Percentiles rank a stretch among this genome's conserved stretches.
phyloP scores from a whole-genome alignment of 495 filamentous ascomycete genomes.

The Sordaria brevicollis region DNA sequence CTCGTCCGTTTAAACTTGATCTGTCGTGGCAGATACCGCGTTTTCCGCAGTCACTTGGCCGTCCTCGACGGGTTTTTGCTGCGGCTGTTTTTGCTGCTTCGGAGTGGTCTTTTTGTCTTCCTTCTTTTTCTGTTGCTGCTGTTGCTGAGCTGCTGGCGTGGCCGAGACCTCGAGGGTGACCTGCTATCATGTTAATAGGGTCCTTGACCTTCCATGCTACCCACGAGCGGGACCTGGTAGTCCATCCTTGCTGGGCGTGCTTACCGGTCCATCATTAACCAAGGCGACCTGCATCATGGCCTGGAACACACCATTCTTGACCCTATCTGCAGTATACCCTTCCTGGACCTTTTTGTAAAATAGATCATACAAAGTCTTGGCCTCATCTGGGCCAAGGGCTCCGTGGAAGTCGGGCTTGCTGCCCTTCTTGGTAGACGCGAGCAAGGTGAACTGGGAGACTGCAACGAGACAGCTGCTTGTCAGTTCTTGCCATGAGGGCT shows the following conservation, averaged over 20 bases:
- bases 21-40: neutral
- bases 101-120: neutral
- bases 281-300: slow-evolving; percentile 98
- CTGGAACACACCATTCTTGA: slow-evolving; percentile 92
- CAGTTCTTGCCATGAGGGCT: neutral
- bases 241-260: slow-evolving; percentile 13
- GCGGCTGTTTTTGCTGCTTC: neutral
- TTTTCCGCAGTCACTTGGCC: neutral
- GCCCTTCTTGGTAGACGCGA: slow-evolving; percentile 86
- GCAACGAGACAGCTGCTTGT: neutral
- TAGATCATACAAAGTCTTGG: slow-evolving; percentile 68
- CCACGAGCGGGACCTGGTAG: too few species aligned
- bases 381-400: slow-evolving; percentile 65
- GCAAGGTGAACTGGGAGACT: slow-evolving; percentile 98
- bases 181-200: slow-evolving; percentile 7
- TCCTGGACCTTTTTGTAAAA: slow-evolving; percentile 71
- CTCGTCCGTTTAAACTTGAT: neutral
- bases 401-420: slow-evolving; percentile 93
- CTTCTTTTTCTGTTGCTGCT: slow-evolving; percentile 1
- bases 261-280: slow-evolving; percentile 90
- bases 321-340: slow-evolving; percentile 60
- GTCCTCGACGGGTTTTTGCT: neutral
- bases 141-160: slow-evolving; percentile 3
- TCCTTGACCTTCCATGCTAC: neutral
- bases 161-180: slow-evolving; percentile 28